Percentiles rank a stretch among this genome's conserved stretches.
Evolutionary conservation across 306 rosid genomes (phyloP).

Genomic region (Trifolium fragiferum): DNA sequence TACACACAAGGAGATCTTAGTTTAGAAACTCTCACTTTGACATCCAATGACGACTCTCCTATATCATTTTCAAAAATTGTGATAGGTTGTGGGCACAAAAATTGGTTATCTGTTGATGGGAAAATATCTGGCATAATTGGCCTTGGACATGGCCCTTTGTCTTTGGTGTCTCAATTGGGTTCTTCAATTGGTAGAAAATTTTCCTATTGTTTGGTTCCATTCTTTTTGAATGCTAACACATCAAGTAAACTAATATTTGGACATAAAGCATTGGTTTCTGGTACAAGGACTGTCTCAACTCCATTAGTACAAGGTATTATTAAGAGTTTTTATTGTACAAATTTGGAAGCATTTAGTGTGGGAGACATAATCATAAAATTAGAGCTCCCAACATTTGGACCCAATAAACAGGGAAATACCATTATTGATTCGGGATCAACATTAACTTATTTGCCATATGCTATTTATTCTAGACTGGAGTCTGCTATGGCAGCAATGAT

Average conservation of each 20-base stretch:
- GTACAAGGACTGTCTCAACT: no score
- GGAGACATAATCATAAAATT: neutral
- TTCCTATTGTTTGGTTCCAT: conserved; percentile 56
- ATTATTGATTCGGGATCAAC: conserved; percentile 54
- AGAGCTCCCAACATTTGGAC: no score
- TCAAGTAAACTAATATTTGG: conserved; percentile 28
- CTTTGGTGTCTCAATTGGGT: no score
- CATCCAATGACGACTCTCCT: neutral
- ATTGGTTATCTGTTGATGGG: neutral
- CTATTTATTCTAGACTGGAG: conserved; percentile 35
- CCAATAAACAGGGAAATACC: neutral
- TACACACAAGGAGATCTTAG: no score
- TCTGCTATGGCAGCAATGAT: no score
- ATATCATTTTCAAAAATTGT: neutral
- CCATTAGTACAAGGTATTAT: no score
- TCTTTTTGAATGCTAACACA: neutral
- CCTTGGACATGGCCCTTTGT: neutral
- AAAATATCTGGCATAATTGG: neutral
- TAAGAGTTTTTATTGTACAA: conserved; percentile 6
- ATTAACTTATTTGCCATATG: conserved; percentile 31
- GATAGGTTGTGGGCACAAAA: neutral
- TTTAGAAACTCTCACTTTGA: neutral
- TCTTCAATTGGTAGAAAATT: conserved; percentile 15
- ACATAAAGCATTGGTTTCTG: conserved; percentile 32
- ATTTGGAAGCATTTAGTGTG: conserved; percentile 28